phyloP scores from a whole-genome alignment of 257 asterid genomes.

The Pogostemon cablin region DNA sequence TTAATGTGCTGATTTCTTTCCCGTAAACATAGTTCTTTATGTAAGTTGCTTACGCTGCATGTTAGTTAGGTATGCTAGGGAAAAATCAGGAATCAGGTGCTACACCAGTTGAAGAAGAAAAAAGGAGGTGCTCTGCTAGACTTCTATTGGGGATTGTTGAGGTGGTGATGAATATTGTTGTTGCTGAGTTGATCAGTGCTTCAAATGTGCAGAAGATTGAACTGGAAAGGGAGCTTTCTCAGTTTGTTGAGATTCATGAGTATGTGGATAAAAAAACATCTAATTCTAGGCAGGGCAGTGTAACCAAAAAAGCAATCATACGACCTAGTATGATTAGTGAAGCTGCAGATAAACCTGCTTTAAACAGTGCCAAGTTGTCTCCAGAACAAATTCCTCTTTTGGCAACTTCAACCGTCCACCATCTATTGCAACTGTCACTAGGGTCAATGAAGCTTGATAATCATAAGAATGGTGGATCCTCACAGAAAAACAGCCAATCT shows the following conservation, averaged over 20 bases:
- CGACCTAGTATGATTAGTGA: slow-evolving; percentile 48
- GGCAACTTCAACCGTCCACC: slow-evolving; percentile 63
- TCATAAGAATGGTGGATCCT: slow-evolving; percentile 41
- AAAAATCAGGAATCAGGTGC: slow-evolving; percentile 50
- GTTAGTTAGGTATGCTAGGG: slow-evolving; percentile 65
- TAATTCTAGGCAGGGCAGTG: slow-evolving; percentile 43
- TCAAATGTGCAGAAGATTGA: slow-evolving; percentile 49
- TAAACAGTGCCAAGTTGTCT: slow-evolving; percentile 44
- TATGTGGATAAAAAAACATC: slow-evolving; percentile 49
- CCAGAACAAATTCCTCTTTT: slow-evolving; percentile 69
- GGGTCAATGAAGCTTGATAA: slow-evolving; percentile 42
- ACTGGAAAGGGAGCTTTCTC: slow-evolving; percentile 65
- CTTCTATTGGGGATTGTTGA: slow-evolving; percentile 65
- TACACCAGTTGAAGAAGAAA: slow-evolving; percentile 56
- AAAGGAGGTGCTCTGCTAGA: slow-evolving; percentile 50
- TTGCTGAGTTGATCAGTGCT: slow-evolving; percentile 63
- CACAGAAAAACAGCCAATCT: slow-evolving; percentile 59
- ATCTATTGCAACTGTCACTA: slow-evolving; percentile 52
- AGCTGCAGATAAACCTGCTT: slow-evolving; percentile 46
- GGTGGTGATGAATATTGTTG: slow-evolving; percentile 66
- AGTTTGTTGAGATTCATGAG: slow-evolving; percentile 58
- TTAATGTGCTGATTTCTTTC: not conserved
- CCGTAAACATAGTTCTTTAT: not conserved
- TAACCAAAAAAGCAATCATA: slow-evolving; percentile 41
- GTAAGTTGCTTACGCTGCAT: slow-evolving; percentile 37